phyloP scores from a whole-genome alignment of 306 rosid species.

The Rubus idaeus region DNA sequence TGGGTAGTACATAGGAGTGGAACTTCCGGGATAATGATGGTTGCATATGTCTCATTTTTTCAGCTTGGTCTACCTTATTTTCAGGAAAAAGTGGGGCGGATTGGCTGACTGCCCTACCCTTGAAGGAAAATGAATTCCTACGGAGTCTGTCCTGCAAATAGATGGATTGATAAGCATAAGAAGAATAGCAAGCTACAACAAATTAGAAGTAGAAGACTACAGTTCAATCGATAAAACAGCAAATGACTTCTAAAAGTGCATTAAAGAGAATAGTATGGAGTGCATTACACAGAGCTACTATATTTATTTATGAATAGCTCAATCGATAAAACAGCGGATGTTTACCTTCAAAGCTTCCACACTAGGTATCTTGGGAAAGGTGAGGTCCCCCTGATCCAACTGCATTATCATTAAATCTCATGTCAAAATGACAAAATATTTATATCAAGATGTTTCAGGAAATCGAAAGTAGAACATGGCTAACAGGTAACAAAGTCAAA shows the following conservation, averaged over 20 bases:
- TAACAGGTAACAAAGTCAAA: constrained; percentile 3
- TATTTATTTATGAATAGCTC: background rate
- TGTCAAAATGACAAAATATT: background rate
- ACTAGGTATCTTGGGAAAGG: constrained; percentile 49
- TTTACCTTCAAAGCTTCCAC: constrained; percentile 59
- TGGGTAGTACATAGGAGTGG: constrained; percentile 84
- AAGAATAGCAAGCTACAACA: constrained; percentile 6
- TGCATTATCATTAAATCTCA: constrained; percentile 32
- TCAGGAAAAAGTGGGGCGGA: constrained; percentile 92
- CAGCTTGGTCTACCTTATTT: constrained; percentile 54
- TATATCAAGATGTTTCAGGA: constrained; percentile 16
- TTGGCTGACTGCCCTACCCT: constrained; percentile 60
- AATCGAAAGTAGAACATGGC: constrained; percentile 11
- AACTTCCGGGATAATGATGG: constrained; percentile 77
- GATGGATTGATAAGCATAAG: constrained; percentile 21
- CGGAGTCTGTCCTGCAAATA: constrained; percentile 62
- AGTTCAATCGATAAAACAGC: background rate
- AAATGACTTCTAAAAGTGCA: constrained; percentile 10
- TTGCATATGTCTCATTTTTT: constrained; percentile 59
- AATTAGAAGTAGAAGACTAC: background rate
- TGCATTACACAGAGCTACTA: background rate
- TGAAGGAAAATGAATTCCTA: constrained; percentile 53
- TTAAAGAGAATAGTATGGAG: background rate
- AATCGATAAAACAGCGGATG: constrained; percentile 14
- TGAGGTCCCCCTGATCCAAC: constrained; percentile 60